A percentile compares a stretch with the other conserved stretches of the same genome.
phyloP scores from a whole-genome alignment of 202 grass and related monocot genomes.

The Hordeum pubiflorum region DNA sequence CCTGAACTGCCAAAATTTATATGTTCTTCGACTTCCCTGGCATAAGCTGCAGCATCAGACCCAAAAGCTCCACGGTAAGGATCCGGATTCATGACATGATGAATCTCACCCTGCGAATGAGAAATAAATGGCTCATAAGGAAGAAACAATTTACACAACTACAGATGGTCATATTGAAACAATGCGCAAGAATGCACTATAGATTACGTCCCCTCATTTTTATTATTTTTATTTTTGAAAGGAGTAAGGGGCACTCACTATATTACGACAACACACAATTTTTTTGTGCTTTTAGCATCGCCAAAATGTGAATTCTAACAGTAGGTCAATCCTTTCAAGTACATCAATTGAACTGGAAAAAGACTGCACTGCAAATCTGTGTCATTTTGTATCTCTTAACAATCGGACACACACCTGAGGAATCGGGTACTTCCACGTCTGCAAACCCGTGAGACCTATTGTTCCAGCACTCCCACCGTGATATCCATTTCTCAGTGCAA shows the following conservation, averaged over 20 bases:
- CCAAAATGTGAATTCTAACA: background rate
- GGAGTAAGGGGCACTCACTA: background rate
- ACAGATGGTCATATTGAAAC: background rate
- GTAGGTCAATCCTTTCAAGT: background rate
- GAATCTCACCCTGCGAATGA: constrained; percentile 71
- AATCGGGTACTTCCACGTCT: constrained; percentile 92
- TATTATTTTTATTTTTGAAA: background rate
- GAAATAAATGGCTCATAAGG: background rate
- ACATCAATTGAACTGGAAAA: background rate
- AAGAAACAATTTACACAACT: background rate
- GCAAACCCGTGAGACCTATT: constrained; percentile 70
- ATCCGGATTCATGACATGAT: constrained; percentile 97
- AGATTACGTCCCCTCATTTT: background rate
- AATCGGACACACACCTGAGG: constrained; percentile 55
- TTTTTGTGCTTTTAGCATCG: background rate
- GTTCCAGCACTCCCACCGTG: constrained; percentile 92
- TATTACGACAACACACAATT: background rate
- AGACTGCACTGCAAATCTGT: background rate
- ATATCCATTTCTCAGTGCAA: constrained; percentile 91
- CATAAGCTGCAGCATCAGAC: constrained; percentile 64
- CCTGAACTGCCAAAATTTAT: constrained; percentile 77
- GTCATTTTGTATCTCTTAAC: background rate
- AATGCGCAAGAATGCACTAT: background rate
- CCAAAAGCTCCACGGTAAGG: constrained; percentile 79
- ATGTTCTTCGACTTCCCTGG: constrained; percentile 82